A percentile compares a stretch with the other conserved stretches of the same genome.
Conservation (phyloP, 2,329 filamentous ascomycete genomes). For the Cladobotryum mycophilum region DNA sequence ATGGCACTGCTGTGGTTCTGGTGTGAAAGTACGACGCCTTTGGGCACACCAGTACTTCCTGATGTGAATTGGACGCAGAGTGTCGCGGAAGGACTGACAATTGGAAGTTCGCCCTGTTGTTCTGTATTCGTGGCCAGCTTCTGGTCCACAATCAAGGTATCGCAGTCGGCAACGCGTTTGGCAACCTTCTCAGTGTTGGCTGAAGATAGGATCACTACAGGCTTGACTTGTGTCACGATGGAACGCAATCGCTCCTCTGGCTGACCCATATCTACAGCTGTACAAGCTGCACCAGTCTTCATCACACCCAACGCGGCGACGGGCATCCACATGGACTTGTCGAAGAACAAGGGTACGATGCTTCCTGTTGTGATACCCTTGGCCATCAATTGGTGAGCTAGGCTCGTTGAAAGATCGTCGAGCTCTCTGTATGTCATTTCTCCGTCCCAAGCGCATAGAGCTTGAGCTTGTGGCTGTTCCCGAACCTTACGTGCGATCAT, state of each 20-base stretch:
- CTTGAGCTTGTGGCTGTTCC: neutral
- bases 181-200: too few relatives aligned
- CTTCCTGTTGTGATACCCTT: neutral
- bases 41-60: slow-evolving; percentile 16
- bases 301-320: slow-evolving; percentile 10
- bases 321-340: slow-evolving; percentile 5
- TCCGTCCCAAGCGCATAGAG: slow-evolving; percentile 8
- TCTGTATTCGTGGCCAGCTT: too few relatives aligned
- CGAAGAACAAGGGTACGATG: neutral
- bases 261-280: slow-evolving; percentile 3
- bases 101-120: too few relatives aligned
- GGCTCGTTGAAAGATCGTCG: slow-evolving; percentile 1
- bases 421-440: slow-evolving; percentile 6
- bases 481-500: neutral
- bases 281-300: slow-evolving; percentile 9
- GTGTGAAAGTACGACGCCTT: slow-evolving; percentile 17
- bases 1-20: neutral
- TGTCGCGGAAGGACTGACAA: neutral
- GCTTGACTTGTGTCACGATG: neutral
- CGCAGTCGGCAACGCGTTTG: too few relatives aligned
- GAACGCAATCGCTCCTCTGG: neutral
- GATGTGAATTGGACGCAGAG: slow-evolving; percentile 16
- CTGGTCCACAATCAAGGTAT: too few relatives aligned
- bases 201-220: neutral
- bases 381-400: slow-evolving; percentile 1